Conservation (phyloP, 352 stramenopile genomes). For the Phytopythium vexans region DNA sequence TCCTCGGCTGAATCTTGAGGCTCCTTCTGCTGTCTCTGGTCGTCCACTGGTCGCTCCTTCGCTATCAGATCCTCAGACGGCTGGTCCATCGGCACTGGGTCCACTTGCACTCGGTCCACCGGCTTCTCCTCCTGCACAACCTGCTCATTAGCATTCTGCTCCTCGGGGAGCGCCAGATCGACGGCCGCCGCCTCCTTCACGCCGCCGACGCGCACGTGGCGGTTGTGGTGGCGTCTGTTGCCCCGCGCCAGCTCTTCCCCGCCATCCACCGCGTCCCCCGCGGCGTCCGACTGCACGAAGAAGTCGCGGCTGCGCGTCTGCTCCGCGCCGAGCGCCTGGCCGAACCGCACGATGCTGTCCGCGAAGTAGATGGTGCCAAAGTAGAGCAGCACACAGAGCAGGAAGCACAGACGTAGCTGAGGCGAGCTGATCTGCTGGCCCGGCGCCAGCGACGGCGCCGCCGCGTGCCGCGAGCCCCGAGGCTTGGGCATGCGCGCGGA, state of each 20-base stretch:
- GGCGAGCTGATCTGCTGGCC: slow-evolving; percentile 26
- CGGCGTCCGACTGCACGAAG: slow-evolving; percentile 26
- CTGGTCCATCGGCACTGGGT: no score
- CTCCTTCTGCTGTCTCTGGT: no score
- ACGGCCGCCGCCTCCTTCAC: neutral
- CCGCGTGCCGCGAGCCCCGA: neutral
- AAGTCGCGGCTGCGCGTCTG: slow-evolving; percentile 20
- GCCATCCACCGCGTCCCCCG: slow-evolving; percentile 10
- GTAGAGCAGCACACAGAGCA: slow-evolving; percentile 50
- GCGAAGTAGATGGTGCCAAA: slow-evolving; percentile 50
- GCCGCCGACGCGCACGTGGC: slow-evolving; percentile 6
- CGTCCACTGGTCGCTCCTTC: no score
- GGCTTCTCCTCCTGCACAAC: slow-evolving; percentile 1
- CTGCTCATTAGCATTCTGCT: neutral
- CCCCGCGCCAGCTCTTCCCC: slow-evolving; percentile 11
- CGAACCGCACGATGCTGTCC: slow-evolving; percentile 37
- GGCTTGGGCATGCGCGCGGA: slow-evolving; percentile 20
- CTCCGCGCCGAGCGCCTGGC: slow-evolving; percentile 22
- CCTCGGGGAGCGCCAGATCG: neutral
- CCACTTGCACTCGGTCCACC: neutral
- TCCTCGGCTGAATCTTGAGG: no score
- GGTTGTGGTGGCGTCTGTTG: neutral
- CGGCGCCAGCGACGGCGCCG: neutral
- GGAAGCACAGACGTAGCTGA: slow-evolving; percentile 48
- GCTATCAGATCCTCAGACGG: no score